A percentile compares a stretch with the other conserved stretches of the same genome.
These are phyloP conservation scores for Sporisorium graminicola DNA, from an alignment of 1,284 basidiomycete species.

Conservation along the genomic window DNA sequence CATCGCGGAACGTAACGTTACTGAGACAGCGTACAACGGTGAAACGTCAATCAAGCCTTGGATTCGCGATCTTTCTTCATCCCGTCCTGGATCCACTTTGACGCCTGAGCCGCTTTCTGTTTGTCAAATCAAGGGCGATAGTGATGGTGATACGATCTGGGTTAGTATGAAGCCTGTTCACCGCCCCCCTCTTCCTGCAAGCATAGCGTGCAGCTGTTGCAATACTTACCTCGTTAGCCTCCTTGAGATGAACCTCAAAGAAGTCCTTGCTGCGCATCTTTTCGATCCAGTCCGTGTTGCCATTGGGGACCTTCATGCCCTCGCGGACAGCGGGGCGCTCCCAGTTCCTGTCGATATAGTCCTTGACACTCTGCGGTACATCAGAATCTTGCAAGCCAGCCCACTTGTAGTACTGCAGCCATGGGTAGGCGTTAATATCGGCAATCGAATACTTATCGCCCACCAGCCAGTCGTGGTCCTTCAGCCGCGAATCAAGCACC, in stretches of 20 bases:
- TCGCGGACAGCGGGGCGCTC: slow-evolving; percentile 21
- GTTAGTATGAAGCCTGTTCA: background rate
- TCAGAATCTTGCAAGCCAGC: slow-evolving; percentile 41
- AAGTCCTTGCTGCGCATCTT: slow-evolving; percentile 42
- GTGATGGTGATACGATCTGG: too few species aligned
- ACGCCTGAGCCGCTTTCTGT: slow-evolving; percentile 25
- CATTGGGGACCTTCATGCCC: slow-evolving; percentile 42
- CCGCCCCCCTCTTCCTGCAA: too few species aligned
- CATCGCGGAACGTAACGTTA: background rate
- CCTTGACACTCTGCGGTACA: slow-evolving; percentile 26
- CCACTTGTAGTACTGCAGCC: slow-evolving; percentile 52
- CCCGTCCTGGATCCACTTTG: slow-evolving; percentile 48
- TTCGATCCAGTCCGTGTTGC: slow-evolving; percentile 36
- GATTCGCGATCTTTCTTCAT: slow-evolving; percentile 49
- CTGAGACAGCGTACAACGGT: background rate
- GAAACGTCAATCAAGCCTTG: slow-evolving; percentile 20
- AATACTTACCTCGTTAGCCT: slow-evolving; percentile 20
- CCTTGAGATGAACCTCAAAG: slow-evolving; percentile 11
- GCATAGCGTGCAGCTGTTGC: too few species aligned
- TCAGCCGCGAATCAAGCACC: slow-evolving; percentile 52
- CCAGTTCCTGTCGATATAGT: slow-evolving; percentile 47
- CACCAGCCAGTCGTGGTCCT: slow-evolving; percentile 56
- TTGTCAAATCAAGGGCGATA: background rate
- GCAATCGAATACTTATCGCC: slow-evolving; percentile 58
- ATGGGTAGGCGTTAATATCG: slow-evolving; percentile 59